Evolutionary conservation across 768 basidiomycete genomes (phyloP).

Genomic region (Strobilomyces dryophilus): DNA sequence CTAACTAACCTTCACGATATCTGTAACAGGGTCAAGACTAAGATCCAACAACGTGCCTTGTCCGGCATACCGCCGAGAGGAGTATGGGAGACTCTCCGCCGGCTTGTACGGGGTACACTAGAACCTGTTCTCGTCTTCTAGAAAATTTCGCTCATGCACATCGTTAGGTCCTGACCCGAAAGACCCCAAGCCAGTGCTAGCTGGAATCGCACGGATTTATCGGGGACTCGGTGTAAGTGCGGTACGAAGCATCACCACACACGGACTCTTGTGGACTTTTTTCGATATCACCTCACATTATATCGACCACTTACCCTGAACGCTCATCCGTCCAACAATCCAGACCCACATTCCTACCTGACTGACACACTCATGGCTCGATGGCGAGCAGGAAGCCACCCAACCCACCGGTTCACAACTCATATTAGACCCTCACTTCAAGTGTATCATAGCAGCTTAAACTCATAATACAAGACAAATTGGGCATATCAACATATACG

Average conservation of each 20-base stretch:
- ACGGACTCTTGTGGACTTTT: conserved; percentile 91
- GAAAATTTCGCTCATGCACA: neutral
- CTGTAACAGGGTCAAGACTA: conserved; percentile 76
- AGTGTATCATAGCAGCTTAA: conserved; percentile 25
- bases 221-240: conserved; percentile 94
- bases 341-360: conserved; percentile 1
- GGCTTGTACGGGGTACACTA: conserved; percentile 72
- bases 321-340: conserved; percentile 1
- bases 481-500: conserved; percentile 7
- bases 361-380: conserved; percentile 8
- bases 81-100: conserved; percentile 65
- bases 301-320: conserved; percentile 57
- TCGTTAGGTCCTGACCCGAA: conserved; percentile 69
- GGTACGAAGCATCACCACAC: conserved; percentile 86
- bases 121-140: neutral
- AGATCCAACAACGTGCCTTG: conserved; percentile 89
- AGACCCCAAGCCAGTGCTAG: conserved; percentile 69
- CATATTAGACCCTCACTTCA: conserved; percentile 16
- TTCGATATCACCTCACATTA: conserved; percentile 77
- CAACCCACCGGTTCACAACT: conserved; percentile 3
- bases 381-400: conserved; percentile 3
- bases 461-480: conserved; percentile 9
- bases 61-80: conserved; percentile 73
- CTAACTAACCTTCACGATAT: neutral
- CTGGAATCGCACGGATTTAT: conserved; percentile 82